Conservation (phyloP, 441 rosid genomes). For the Metrosideros polymorpha region DNA sequence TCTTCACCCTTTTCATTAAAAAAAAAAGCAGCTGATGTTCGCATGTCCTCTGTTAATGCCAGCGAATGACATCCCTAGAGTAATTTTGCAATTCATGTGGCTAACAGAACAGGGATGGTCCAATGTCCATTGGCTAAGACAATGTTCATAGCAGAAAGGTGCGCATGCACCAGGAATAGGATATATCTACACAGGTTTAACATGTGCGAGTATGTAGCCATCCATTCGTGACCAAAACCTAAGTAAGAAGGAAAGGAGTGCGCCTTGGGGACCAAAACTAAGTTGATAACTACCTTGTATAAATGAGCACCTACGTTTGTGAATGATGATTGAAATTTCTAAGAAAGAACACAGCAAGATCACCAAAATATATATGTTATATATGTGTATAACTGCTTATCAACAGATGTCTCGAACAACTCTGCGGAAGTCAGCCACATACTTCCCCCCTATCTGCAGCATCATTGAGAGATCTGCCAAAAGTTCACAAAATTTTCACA, state of each 20-base stretch:
- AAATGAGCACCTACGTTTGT: neutral
- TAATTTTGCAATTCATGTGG: neutral
- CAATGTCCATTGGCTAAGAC: neutral
- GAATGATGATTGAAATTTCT: neutral
- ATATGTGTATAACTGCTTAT: neutral
- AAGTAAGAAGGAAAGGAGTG: neutral
- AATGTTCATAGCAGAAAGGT: neutral
- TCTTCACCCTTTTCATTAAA: neutral
- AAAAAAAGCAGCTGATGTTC: fast-evolving
- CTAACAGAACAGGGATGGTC: neutral
- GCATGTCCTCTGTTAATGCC: neutral
- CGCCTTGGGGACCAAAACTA: neutral
- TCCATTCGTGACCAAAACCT: neutral
- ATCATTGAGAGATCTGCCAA: neutral
- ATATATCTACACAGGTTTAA: neutral
- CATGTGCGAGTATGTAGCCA: neutral
- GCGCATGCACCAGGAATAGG: neutral
- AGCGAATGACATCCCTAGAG: neutral
- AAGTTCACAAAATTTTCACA: neutral
- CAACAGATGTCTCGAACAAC: neutral
- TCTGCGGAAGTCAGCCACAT: neutral
- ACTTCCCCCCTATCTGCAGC: neutral
- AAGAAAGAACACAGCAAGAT: neutral
- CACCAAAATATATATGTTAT: neutral
- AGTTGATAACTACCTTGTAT: neutral